Evolutionary conservation across 352 stramenopile genomes (phyloP).

Genomic region (Pythium aristosporum): DNA sequence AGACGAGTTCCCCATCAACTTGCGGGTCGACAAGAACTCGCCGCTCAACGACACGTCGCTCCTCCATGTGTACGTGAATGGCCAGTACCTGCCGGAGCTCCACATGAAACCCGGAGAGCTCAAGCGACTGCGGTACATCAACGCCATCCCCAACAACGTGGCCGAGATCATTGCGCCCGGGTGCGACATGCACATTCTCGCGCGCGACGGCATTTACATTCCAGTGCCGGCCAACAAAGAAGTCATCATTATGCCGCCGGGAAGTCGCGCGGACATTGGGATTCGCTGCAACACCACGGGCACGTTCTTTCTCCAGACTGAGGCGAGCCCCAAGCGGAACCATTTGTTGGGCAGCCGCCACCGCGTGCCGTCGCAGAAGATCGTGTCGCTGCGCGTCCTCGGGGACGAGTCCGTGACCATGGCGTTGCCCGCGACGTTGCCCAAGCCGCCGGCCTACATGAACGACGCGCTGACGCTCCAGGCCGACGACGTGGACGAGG

Average conservation of each 20-base stretch:
- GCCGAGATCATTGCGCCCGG: conserved; percentile 57
- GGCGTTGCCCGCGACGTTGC: conserved; percentile 37
- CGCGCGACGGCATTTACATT: conserved; percentile 74
- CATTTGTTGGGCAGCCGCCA: conserved; percentile 65
- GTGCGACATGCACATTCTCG: conserved; percentile 59
- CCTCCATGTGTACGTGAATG: conserved; percentile 72
- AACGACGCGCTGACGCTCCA: conserved; percentile 26
- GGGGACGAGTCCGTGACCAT: conserved; percentile 32
- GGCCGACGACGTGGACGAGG: conserved; percentile 14
- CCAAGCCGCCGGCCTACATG: conserved; percentile 66
- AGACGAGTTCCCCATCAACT: conserved; percentile 39
- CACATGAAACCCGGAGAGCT: conserved; percentile 49
- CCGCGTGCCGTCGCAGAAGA: conserved; percentile 62
- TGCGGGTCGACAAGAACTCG: conserved; percentile 41
- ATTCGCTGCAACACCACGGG: conserved; percentile 47
- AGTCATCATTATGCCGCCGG: conserved; percentile 64
- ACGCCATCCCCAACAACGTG: conserved; percentile 83
- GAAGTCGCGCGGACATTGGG: conserved; percentile 61
- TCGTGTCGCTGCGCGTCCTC: conserved; percentile 55
- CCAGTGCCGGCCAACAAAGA: conserved; percentile 37
- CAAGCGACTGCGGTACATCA: conserved; percentile 71
- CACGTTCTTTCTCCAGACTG: conserved; percentile 66
- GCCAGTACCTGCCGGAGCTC: conserved; percentile 62
- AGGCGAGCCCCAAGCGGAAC: conserved; percentile 56
- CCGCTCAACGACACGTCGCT: conserved; percentile 74